Conservation (phyloP, 176 grass and related monocot genomes). For the Oryza nivara region DNA sequence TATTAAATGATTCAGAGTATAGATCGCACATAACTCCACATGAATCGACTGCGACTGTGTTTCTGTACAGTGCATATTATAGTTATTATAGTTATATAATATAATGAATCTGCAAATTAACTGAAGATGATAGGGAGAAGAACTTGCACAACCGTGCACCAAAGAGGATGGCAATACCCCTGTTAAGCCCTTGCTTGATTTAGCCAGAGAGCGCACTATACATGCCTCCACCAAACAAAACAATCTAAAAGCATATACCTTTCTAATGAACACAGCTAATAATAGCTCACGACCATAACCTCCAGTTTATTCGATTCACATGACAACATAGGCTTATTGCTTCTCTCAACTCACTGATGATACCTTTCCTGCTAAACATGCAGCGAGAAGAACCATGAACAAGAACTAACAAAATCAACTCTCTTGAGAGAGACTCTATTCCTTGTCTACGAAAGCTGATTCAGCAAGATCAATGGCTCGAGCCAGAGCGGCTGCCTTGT, state of each 20-base stretch:
- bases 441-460: conserved; percentile 77
- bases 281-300: not conserved
- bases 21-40: not conserved
- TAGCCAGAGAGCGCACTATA: not conserved
- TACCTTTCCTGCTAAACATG: conserved; percentile 14
- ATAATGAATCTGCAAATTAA: not conserved
- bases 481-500: conserved; percentile 83
- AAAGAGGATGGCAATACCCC: not conserved
- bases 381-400: conserved; percentile 26
- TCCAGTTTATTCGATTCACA: conserved; percentile 34
- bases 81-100: not conserved
- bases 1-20: not conserved
- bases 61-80: not conserved
- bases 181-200: not conserved
- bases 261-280: not conserved
- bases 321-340: conserved; percentile 7
- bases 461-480: conserved; percentile 91
- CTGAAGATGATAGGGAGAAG: not conserved
- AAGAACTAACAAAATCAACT: conserved; percentile 13
- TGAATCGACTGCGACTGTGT: not conserved
- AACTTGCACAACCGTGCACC: not conserved
- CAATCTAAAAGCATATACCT: conserved; percentile 2
- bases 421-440: conserved; percentile 26
- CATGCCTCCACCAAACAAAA: not conserved
- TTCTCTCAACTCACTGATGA: conserved; percentile 29